Evolutionary conservation across 768 basidiomycete species (phyloP), one percentile per base, ranked within the genome.

Genomic region (Favolaschia claudopus): DNA sequence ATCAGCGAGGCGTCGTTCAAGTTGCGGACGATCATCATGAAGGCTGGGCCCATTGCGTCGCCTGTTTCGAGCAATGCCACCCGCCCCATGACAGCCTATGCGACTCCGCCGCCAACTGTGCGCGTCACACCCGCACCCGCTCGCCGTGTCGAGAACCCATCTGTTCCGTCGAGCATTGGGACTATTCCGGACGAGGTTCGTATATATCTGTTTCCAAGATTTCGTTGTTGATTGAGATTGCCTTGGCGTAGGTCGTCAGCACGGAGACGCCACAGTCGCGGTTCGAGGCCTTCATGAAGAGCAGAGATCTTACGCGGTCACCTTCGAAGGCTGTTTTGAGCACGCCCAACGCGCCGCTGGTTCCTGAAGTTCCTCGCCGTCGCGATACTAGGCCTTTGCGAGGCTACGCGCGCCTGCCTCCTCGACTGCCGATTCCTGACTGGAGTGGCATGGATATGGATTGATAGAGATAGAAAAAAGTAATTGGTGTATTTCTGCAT

Each of bases 111-210:
- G 22, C 31, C 43, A n/a, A 10, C 8, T 31, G 33, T 4, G 9
- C 3, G n/a, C 7, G 7, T 7, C 22, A 28, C 31, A 34, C 42
- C 45, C 12, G 27, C 32, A 32, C 14, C 42, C 49, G 15, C 34
- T 36, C 14, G 20, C 32, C 39, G 34, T 22, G 40, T 44, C 49
- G 24, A 7, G 24, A 40, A 47, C 62, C 50, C 28, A 31, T 24
- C 13, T 45, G 32, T 15, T 58, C 57, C 24, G 58, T 29, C 39
- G 4, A 59, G 43, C 44, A 60, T 58, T 47, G 53, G 48, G 12
- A 55, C 62, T 19, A 63, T 63, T 44, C 29, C 34, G 3, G 58
- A 59, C 28, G 58, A 63, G 47, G 62, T 63, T 22, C 38, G 62
- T 55, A 5, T 40, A 5, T 20, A 19, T 17, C 9, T 12, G 17